Percentiles rank a stretch among this genome's conserved stretches.
Conservation (phyloP, 148 eudicot genomes). For the Diospyros lotus region DNA sequence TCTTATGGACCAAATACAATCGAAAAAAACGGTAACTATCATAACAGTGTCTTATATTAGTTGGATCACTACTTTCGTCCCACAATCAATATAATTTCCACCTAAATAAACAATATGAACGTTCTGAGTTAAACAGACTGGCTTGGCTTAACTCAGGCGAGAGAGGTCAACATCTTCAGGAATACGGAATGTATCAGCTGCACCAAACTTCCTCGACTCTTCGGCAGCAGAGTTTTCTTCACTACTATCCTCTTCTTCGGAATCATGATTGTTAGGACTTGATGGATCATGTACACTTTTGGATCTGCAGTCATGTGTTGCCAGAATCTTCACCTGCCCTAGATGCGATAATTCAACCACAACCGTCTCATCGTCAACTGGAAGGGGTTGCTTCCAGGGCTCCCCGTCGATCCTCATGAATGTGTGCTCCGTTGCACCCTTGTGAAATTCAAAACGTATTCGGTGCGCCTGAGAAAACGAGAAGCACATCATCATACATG, state of each 20-base stretch:
- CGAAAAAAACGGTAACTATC: background rate
- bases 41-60: background rate
- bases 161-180: slow-evolving; percentile 26
- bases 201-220: slow-evolving; percentile 41
- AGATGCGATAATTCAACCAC: slow-evolving; percentile 44
- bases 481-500: no score
- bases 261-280: slow-evolving; percentile 21
- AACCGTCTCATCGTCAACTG: slow-evolving; percentile 37
- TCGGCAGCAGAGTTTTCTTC: slow-evolving; percentile 26
- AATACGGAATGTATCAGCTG: slow-evolving; percentile 33
- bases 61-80: no score
- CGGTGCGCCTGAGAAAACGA: slow-evolving; percentile 28
- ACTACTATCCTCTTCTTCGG: slow-evolving; percentile 10
- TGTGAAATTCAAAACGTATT: slow-evolving; percentile 47
- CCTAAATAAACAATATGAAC: no score
- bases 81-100: background rate
- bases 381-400: slow-evolving; percentile 63
- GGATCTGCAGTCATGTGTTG: slow-evolving; percentile 24
- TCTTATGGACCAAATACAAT: no score
- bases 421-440: slow-evolving; percentile 39
- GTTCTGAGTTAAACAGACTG: no score
- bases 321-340: slow-evolving; percentile 42
- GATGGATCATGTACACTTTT: slow-evolving; percentile 32
- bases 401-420: slow-evolving; percentile 60
- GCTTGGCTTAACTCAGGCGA: slow-evolving; percentile 22